phyloP scores from a whole-genome alignment of 2,329 filamentous ascomycete genomes.

The Cercospora zeina region DNA sequence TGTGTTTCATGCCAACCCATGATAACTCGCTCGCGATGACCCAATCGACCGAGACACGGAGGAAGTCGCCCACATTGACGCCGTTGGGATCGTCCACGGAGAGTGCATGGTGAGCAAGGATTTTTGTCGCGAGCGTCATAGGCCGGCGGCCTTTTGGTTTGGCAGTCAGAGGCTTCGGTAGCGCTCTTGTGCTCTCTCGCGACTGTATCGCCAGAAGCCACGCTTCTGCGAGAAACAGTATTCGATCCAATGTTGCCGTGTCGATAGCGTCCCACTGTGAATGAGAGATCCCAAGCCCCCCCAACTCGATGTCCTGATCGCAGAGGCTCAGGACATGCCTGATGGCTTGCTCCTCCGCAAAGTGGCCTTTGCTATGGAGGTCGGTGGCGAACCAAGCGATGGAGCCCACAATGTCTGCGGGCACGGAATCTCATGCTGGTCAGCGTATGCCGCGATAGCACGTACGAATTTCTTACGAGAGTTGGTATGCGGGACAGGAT shows the following conservation, averaged over 20 bases:
- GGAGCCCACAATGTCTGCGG: no score
- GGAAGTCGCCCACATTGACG: conserved; percentile 7
- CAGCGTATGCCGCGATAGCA: no score
- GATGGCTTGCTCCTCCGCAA: neutral
- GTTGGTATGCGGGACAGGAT: no score
- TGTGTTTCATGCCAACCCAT: conserved; percentile 14
- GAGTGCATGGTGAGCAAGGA: conserved; percentile 18
- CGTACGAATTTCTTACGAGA: no score
- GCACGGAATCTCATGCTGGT: no score
- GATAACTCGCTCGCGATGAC: conserved; percentile 21
- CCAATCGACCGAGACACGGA: conserved; percentile 18
- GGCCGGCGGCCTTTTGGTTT: neutral
- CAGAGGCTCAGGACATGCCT: neutral
- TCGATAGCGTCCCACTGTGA: neutral
- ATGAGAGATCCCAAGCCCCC: neutral
- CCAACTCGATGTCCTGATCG: neutral
- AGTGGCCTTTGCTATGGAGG: neutral
- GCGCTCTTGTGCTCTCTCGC: neutral
- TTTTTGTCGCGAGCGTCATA: conserved; percentile 20
- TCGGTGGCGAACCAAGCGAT: no score
- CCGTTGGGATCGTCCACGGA: neutral
- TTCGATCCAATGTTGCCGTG: neutral
- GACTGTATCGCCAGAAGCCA: neutral
- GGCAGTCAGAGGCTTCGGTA: neutral
- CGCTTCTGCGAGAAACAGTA: neutral